These are phyloP conservation scores for Trichosporon inkin DNA, from an alignment of 1,284 basidiomycete species.

Conservation along the genomic window DNA sequence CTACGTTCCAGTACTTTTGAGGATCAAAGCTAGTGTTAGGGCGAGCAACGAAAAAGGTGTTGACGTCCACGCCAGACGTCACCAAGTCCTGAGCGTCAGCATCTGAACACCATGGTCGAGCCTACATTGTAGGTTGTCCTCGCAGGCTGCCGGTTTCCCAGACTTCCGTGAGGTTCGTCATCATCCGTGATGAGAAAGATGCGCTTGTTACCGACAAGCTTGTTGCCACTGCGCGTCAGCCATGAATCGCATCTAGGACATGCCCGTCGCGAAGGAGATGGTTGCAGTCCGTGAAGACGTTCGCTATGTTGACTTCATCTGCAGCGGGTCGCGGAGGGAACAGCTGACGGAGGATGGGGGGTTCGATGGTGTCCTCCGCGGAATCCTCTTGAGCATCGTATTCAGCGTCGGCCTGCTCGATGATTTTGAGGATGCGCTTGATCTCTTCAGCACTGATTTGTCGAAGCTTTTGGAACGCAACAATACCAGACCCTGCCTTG, in stretches of 20 bases:
- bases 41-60: conserved; percentile 86
- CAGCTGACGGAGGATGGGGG: conserved; percentile 33
- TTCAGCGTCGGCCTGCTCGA: conserved; percentile 34
- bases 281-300: conserved; percentile 80
- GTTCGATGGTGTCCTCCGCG: conserved; percentile 33
- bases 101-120: not conserved
- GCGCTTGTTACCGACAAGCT: conserved; percentile 71
- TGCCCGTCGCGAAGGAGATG: conserved; percentile 82
- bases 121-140: conserved; percentile 23
- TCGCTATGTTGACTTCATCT: conserved; percentile 59
- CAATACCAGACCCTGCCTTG: not conserved
- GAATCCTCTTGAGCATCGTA: conserved; percentile 24
- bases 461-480: conserved; percentile 61
- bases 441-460: conserved; percentile 76
- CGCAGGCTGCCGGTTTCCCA: conserved; percentile 38
- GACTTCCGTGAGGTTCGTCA: conserved; percentile 58
- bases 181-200: conserved; percentile 91
- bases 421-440: conserved; percentile 55
- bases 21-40: conserved; percentile 67
- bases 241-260: conserved; percentile 26
- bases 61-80: conserved; percentile 73
- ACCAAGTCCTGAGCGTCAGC: conserved; percentile 63
- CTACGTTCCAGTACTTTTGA: conserved; percentile 76
- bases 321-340: conserved; percentile 37
- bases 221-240: conserved; percentile 59